phyloP scores from a whole-genome alignment of 2,329 filamentous ascomycete genomes.

The Huntiella bhutanensis region DNA sequence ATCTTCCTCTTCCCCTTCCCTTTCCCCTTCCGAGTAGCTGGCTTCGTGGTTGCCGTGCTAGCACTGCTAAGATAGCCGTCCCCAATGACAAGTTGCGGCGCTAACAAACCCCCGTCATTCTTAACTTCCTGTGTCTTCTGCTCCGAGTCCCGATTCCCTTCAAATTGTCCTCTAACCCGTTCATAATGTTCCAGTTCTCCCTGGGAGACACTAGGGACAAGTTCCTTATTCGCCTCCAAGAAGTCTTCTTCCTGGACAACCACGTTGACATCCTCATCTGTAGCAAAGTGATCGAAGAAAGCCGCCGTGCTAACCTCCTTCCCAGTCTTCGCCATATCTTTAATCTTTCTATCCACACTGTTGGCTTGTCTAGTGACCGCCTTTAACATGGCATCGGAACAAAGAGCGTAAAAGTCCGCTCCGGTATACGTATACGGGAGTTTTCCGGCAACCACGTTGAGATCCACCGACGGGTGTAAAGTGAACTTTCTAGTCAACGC shows the following conservation, averaged over 20 bases:
- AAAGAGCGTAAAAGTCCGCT: constrained; percentile 91
- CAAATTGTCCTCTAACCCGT: constrained; percentile 62
- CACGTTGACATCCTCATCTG: constrained; percentile 63
- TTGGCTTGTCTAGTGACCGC: constrained; percentile 82
- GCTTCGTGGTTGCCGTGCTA: constrained; percentile 6
- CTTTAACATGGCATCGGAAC: constrained; percentile 97
- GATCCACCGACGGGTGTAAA: constrained; percentile 59
- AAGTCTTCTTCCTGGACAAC: constrained; percentile 85
- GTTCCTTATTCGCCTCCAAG: constrained; percentile 57
- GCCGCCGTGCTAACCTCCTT: constrained; percentile 63
- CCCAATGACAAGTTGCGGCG: not conserved
- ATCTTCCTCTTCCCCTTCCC: constrained; percentile 12
- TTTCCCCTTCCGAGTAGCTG: constrained; percentile 14
- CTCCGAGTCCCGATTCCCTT: constrained; percentile 30
- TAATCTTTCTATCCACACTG: constrained; percentile 67
- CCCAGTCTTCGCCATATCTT: constrained; percentile 30
- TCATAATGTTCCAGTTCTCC: constrained; percentile 90
- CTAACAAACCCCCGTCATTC: not conserved
- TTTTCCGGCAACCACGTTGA: constrained; percentile 51
- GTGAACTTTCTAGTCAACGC: constrained; percentile 93
- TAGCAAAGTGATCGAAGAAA: constrained; percentile 88
- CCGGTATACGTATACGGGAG: constrained; percentile 94
- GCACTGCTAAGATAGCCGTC: constrained; percentile 7
- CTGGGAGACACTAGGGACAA: constrained; percentile 83
- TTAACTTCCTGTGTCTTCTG: constrained; percentile 1